Conservation (phyloP, 257 asterid species). For the Solanum ossicruentum region DNA sequence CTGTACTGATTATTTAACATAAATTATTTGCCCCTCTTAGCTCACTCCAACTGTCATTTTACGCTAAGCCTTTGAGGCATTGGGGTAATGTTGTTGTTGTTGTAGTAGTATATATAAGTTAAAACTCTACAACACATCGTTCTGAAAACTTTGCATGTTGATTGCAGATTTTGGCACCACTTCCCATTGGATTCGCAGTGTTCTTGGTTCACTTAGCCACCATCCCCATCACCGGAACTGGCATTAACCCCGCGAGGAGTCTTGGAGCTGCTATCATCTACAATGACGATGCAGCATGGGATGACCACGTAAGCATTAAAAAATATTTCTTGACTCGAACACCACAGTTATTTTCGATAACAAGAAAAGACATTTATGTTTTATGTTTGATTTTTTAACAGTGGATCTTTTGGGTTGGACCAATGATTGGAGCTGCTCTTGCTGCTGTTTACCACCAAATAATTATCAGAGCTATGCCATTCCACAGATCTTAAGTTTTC, state of each 20-base stretch:
- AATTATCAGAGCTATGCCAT: slow-evolving; percentile 56
- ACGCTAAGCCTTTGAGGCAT: too few species aligned
- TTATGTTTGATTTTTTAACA: neutral
- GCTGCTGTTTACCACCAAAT: slow-evolving; percentile 54
- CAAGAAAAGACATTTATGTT: neutral
- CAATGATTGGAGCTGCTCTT: slow-evolving; percentile 47
- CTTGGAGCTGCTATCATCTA: slow-evolving; percentile 64
- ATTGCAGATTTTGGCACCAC: slow-evolving; percentile 66
- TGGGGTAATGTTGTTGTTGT: too few species aligned
- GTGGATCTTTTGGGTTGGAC: slow-evolving; percentile 72
- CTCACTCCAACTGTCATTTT: neutral
- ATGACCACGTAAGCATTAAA: slow-evolving; percentile 32
- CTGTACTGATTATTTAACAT: neutral
- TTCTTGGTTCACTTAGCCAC: slow-evolving; percentile 70
- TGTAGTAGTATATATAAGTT: fast-evolving
- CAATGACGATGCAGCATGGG: slow-evolving; percentile 45
- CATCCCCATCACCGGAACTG: slow-evolving; percentile 73
- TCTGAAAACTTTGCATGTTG: neutral
- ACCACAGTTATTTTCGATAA: neutral
- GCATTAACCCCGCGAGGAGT: slow-evolving; percentile 78
- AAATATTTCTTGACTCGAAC: neutral
- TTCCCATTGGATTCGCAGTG: slow-evolving; percentile 68
- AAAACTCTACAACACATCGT: neutral
- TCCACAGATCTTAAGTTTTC: slow-evolving; percentile 21
- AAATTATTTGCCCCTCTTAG: neutral